Base-by-base conservation (phyloP, 1,284 basidiomycete genomes). In the Cutaneotrichosporon dermatis region DNA sequence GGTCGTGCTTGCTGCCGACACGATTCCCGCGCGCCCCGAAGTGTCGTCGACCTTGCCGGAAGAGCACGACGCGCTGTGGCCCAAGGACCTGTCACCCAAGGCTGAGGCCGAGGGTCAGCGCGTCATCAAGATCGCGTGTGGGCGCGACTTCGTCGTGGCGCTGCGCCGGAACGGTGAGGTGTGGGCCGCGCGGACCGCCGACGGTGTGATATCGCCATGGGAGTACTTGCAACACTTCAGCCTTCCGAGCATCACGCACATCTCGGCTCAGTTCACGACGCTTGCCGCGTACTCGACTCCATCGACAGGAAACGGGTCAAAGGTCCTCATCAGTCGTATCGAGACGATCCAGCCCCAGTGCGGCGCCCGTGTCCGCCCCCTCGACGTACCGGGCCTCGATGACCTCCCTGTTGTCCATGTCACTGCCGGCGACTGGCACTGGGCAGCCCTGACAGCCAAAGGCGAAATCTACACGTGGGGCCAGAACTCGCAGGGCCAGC, bases 401-500 rank as follows among this genome's bases (percentile, higher is more conserved):
- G 82, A 87, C 66, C 83, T 80, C 62, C 80, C 82, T 43, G 83
- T 94, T 57, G 92, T 94, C 63, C 89, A 89, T 57, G 86, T 93
- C 57, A 86, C 87, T 8, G 82, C 92, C 50, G 93, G 93, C 4
- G 92, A 96, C 76, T 94, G 92, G 75, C 92, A 96, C 79, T 86
- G 81, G 68, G 89, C 86, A 34, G 92, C 93, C 0, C 80, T 96
- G 62, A 92, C 90, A 1, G 81, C 84, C 44, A 76, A 81, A 34
- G 93, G 92, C 11, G 83, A 86, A 66, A 80, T 95, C 33, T 80
- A 88, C 44, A 89, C 90, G 6, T 97, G 92, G 92, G 93, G 93
- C 12, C 69, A 79, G 44, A 90, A 86, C 73, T 86, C 85, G 16
- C 75, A 79, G 37, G 92, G 92, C 25, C 91, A 91, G 3, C 80